Evolutionary conservation across 257 asterid genomes (phyloP), one percentile per base, ranked within the genome.

Genomic region (Striga asiatica): DNA sequence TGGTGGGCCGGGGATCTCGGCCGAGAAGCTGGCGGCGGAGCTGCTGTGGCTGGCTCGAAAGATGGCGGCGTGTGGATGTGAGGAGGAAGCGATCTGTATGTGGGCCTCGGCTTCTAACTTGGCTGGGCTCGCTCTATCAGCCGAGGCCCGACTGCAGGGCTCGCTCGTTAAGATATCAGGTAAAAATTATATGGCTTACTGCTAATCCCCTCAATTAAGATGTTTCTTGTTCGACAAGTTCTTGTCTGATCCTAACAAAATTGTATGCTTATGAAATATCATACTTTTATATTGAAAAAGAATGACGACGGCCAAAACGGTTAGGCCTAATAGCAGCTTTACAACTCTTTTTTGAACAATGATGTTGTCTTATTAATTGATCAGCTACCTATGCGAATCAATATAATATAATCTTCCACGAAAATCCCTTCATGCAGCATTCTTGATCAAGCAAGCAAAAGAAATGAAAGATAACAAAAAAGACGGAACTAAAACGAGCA

Each of bases 11-110:
- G 81, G 74, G 17, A 53, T 71, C 49, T 89, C 95, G 66, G 91
- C 89, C 23, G 91, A 81, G 78, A 89, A 86, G 73, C 73, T 79
- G 70, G 96, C 91, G 2, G 96, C 98, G 16, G 98, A 89, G 74
- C 58, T 81, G 64, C 72, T 89, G 16, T 89, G 98, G 98, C 46
- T 89, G 76, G 86, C 75, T 23, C 71, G 75, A 85, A 89, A 86
- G 71, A 81, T 86, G 95, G 73, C 72, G 43, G 78, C 76, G 18
- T 89, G 85, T 42, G 95, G 94, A 21, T 86, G 93, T 49, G 83
- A 57, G 0, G 85, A 71, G 8, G 96, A 83, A 60, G 95, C 95
- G 28, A 78, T 86, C 51, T 60, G 64, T 21, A 79, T 54, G 73
- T 89, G 98, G 98, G 88, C 92, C 19, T 54, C 81, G 50, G 88